A percentile compares a stretch with the other conserved stretches of the same genome.
Evolutionary conservation across 441 rosid species (phyloP).

Genomic region (Euphorbia schlechtendalii): DNA sequence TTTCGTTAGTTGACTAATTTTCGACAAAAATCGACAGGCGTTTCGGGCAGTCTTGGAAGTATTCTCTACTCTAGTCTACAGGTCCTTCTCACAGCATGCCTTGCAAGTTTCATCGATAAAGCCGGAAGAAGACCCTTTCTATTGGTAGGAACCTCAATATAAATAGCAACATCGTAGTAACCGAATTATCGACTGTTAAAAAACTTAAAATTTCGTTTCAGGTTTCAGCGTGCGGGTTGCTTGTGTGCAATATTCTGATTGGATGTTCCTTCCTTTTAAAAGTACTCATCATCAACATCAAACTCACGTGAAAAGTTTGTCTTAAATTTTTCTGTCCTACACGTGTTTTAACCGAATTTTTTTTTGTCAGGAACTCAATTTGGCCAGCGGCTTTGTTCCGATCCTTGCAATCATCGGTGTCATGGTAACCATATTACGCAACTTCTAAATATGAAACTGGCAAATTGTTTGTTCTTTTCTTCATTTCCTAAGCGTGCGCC

Average conservation of each 20-base stretch:
- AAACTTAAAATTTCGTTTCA: neutral
- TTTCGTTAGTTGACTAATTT: too few relatives aligned
- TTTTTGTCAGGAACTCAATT: neutral
- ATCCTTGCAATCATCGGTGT: neutral
- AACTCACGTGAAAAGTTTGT: neutral
- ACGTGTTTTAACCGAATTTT: neutral
- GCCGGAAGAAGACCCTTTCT: neutral
- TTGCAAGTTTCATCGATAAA: neutral
- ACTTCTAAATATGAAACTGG: neutral
- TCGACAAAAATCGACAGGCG: neutral
- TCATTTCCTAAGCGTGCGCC: too few relatives aligned
- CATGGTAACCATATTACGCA: neutral
- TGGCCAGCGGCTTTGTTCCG: neutral
- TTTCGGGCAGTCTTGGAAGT: neutral
- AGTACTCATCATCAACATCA: neutral
- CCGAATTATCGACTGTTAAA: neutral
- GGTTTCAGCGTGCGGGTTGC: neutral
- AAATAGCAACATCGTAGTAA: neutral
- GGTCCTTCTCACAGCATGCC: neutral
- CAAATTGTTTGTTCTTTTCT: neutral
- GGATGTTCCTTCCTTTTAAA: neutral
- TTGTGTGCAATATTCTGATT: neutral
- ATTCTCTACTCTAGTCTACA: neutral
- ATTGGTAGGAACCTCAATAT: neutral
- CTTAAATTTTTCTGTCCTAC: too few relatives aligned